Base-by-base conservation (phyloP, 2,329 filamentous ascomycete genomes). In the Paraconiothyrium sp. region DNA sequence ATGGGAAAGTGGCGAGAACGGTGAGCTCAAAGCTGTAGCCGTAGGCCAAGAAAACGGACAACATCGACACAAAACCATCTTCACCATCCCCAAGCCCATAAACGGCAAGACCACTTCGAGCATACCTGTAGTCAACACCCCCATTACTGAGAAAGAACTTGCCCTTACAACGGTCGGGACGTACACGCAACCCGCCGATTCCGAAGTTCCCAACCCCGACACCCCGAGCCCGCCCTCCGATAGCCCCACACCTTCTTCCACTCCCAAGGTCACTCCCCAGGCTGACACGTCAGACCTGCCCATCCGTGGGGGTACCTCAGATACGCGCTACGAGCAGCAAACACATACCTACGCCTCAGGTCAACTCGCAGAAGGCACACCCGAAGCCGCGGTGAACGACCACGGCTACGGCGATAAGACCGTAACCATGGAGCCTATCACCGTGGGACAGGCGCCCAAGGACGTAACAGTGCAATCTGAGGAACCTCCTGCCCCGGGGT, bases 401-500 rank as follows among this genome's bases (percentile, higher is more conserved):
- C 79, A 83, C 60, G 80, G 79, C 14, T 69, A 80, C 61, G 81
- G 82, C 54, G 81, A 82, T 59, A 80, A 79, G 66, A 80, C 79
- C 14, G 73, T 75, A 9, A 78, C 81, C 6, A 82, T 84, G 76
- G 83, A 84, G 64, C 80, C 83, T 14, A 70, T 71, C 55, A 84
- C 82, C 11, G 76, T 84, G 30, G 81, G 82, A 3, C 83, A 84
- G 66, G 82, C 82, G 52, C 79, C 81, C 9, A 84, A 84, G 68
- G 81, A 83, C 52, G 78, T 80, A 37, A 74, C 79, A 0, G 68
- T 80, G 3, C 70, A 72, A 54, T 71, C 72, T 10, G 71, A 76
- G 54, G 72, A 80, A 41, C 67, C 69, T 1, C 61, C 72, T 8
- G 72, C 73, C n/a, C 73, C 76, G 24, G 71, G 76, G 1, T 76